A percentile compares a stretch with the other conserved stretches of the same genome.
Evolutionary conservation across 129 eudicot genomes (phyloP).

Genomic region (Chrysanthemum seticuspe): DNA sequence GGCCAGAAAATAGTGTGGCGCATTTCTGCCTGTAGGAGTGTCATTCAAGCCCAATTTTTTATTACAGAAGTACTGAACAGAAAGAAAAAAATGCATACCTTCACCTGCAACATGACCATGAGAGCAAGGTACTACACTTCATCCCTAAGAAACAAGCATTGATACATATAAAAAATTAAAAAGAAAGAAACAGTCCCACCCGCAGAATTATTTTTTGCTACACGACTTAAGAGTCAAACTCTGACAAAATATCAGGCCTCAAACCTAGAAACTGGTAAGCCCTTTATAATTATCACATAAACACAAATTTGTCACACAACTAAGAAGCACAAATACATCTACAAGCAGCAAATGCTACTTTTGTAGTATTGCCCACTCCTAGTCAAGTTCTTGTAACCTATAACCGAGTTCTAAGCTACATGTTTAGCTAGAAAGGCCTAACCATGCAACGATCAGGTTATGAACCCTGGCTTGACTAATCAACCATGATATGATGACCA

Average conservation of each 20-base stretch:
- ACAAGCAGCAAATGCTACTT: slow-evolving; percentile 11
- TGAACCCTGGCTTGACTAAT: neutral
- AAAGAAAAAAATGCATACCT: neutral
- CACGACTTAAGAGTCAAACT: neutral
- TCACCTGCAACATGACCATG: too few relatives aligned
- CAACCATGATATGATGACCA: slow-evolving; percentile 27
- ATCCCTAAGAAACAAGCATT: neutral
- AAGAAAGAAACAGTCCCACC: too few relatives aligned
- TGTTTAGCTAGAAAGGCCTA: neutral
- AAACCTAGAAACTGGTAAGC: neutral
- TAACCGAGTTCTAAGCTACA: neutral
- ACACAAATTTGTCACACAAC: slow-evolving; percentile 7
- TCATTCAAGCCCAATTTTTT: neutral
- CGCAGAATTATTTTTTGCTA: neutral
- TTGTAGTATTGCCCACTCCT: neutral
- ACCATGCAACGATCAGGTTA: neutral
- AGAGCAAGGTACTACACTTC: too few relatives aligned
- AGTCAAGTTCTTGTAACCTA: neutral
- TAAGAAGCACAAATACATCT: slow-evolving; percentile 8
- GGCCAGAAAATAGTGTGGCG: neutral
- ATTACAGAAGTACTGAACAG: neutral
- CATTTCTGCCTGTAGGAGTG: slow-evolving; percentile 2
- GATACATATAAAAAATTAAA: too few relatives aligned
- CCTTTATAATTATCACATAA: neutral
- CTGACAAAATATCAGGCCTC: neutral